Evolutionary conservation across 768 basidiomycete genomes (phyloP), one percentile per base, ranked within the genome.

Genomic region (Phylloporus sp.): DNA sequence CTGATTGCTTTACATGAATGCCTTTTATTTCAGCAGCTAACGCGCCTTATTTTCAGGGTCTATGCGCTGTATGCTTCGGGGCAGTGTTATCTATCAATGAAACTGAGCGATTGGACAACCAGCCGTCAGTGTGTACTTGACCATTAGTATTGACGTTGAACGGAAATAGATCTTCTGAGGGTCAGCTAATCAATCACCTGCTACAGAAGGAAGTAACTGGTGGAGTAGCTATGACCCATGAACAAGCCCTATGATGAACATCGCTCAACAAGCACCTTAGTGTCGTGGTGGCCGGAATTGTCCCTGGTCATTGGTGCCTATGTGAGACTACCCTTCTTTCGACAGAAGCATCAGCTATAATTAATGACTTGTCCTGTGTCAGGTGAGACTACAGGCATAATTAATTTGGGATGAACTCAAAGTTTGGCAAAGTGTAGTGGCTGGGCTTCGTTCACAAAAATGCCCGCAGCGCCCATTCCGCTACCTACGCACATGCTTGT

Each of bases 401-500:
- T 11, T 8, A 23, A 2, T 11, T 23, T n/a, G 36, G 36, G 27
- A 27, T 12, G 6, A 11, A 7, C 26, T 52, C 48, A 65, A 34
- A 70, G 69, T 49, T 67, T 69, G 32, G 66, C 49, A 9, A 52
- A 34, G 38, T 45, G 51, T 23, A 45, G 44, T 15, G 59, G 49
- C 15, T 48, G 70, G 40, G 69, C 72, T 62, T 91, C 88, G 59
- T 89, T 89, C 15, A 91, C 83, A 53, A 91, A 86, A 32, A 91
- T 78, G 4, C 82, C 83, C 1, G 88, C 88, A 15, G 89, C 88
- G 6, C 89, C 91, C 92, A 94, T 92, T 16, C 92, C 92, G 60
- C 86, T 88, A 20, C 93, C 93, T 24, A 89, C 70, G 59, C 82
- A 85, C 83, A 84, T 84, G 51, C 87, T 89, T 3, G 92, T 94